phyloP scores from a whole-genome alignment of 805 yeast species.

The Clavispora fructus region DNA sequence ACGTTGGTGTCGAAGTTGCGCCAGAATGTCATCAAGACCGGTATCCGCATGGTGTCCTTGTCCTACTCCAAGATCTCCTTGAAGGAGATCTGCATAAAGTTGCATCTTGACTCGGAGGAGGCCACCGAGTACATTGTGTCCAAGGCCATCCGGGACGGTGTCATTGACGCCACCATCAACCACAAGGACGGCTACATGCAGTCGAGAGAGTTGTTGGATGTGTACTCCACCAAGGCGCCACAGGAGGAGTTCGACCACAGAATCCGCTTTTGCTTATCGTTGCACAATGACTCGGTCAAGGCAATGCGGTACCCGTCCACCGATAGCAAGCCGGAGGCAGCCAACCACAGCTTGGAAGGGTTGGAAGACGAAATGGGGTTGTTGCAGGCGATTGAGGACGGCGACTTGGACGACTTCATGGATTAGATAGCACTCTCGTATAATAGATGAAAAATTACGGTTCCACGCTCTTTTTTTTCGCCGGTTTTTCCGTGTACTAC shows the following conservation, averaged over 20 bases:
- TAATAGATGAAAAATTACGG: neutral
- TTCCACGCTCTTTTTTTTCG: no score
- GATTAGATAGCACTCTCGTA: constrained; percentile 20
- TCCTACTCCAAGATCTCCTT: constrained; percentile 88
- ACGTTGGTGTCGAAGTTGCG: constrained; percentile 84
- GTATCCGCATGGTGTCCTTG: constrained; percentile 86
- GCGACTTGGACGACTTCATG: constrained; percentile 48
- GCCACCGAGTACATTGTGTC: constrained; percentile 96
- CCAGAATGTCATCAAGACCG: constrained; percentile 96
- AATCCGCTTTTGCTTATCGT: constrained; percentile 82
- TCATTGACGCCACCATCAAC: constrained; percentile 89
- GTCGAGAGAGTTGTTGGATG: constrained; percentile 77
- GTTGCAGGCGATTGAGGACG: constrained; percentile 48
- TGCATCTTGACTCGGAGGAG: constrained; percentile 89
- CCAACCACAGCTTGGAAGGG: constrained; percentile 25
- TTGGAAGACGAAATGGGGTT: constrained; percentile 39
- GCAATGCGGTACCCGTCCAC: constrained; percentile 85
- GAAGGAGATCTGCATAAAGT: constrained; percentile 88
- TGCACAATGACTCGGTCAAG: constrained; percentile 88
- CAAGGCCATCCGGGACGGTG: constrained; percentile 95
- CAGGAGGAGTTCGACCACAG: constrained; percentile 87
- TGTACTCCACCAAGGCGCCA: constrained; percentile 84
- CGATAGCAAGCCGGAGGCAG: constrained; percentile 25
- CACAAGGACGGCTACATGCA: constrained; percentile 90
- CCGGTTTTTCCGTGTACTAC: no score